phyloP scores from a whole-genome alignment of 805 yeast genomes.

The Candida suzukii region DNA sequence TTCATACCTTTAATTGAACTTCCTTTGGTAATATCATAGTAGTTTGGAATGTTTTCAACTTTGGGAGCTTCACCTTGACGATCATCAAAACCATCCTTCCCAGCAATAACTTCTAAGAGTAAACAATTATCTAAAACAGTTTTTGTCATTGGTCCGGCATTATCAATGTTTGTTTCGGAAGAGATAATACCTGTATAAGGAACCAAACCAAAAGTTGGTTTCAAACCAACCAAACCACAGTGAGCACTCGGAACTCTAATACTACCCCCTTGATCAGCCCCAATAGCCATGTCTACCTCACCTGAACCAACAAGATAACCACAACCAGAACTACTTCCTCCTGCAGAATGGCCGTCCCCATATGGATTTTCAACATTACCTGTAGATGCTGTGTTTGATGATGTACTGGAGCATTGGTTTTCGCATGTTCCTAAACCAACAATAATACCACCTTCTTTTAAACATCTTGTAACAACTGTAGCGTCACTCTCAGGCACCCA shows the following conservation, averaged over 20 bases:
- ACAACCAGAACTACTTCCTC: conserved; percentile 50
- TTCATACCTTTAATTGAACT: conserved; percentile 21
- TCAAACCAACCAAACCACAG: conserved; percentile 32
- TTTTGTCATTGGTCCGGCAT: conserved; percentile 32
- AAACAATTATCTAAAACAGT: conserved; percentile 27
- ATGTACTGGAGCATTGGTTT: conserved; percentile 23
- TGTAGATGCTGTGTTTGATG: conserved; percentile 26
- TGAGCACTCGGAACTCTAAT: conserved; percentile 39
- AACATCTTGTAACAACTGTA: conserved; percentile 26
- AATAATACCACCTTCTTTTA: conserved; percentile 28
- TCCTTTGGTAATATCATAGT: conserved; percentile 8
- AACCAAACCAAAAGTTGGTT: conserved; percentile 40
- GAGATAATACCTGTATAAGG: conserved; percentile 31
- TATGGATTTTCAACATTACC: conserved; percentile 41
- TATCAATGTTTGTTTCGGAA: conserved; percentile 27
- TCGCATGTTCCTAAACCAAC: conserved; percentile 31
- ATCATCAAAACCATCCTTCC: conserved; percentile 29
- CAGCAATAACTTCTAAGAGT: conserved; percentile 27
- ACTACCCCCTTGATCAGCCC: conserved; percentile 36
- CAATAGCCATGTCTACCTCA: conserved; percentile 33
- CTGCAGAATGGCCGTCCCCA: conserved; percentile 20
- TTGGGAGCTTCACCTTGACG: conserved; percentile 12
- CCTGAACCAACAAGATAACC: conserved; percentile 36
- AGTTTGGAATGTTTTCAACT: conserved; percentile 16
- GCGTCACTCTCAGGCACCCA: conserved; percentile 30